Evolutionary conservation across 2,329 filamentous ascomycete genomes (phyloP), one percentile per base, ranked within the genome.

Genomic region (Ophiostoma sp.): DNA sequence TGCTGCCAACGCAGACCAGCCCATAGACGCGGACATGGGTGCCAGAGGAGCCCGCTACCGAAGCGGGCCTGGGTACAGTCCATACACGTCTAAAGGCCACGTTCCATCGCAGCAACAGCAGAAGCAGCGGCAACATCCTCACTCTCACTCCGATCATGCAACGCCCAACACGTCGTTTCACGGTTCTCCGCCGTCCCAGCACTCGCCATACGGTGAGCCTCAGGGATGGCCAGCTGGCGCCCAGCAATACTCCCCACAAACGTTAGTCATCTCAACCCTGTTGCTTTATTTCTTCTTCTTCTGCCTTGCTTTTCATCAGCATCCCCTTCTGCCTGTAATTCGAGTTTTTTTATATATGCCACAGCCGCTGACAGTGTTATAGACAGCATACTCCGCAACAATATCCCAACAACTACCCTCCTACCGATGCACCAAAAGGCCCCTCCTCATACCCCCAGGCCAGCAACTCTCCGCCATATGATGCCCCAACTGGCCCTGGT

Each of bases 341-440:
- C 27, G 27, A 27, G 27, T 27, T 27, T 11, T 49, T 76, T 58
- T 6, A 49, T n/a, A 36, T 44, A 40, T 14, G 12, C 18, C 42
- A 45, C 42, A 45, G 14, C 18, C 36, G 11, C 7, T 45, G 6
- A 52, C 6, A 27, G 18, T 66, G 58, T 27, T 27, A 27, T 41
- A 55, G 42, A 16, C 41, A n/a, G 0, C 64, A 70, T 16, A 45
- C 49, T n/a, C 4, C 80, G 71, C 88, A 85, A 42, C 88, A 88
- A 77, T 89, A 88, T 60, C 82, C 84, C 27, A 82, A 87, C 58
- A 83, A 79, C 68, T 85, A 85, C 73, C 80, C 83, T 27, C 80
- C 83, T 60, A 82, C 78, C 69, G 83, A 80, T 7, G 62, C 68
- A 14, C 82, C 85, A 5, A 82, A 85, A 70, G 81, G 79, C 42